phyloP scores from a whole-genome alignment of 805 yeast genomes.

The Schwanniomyces vanrijiae region DNA sequence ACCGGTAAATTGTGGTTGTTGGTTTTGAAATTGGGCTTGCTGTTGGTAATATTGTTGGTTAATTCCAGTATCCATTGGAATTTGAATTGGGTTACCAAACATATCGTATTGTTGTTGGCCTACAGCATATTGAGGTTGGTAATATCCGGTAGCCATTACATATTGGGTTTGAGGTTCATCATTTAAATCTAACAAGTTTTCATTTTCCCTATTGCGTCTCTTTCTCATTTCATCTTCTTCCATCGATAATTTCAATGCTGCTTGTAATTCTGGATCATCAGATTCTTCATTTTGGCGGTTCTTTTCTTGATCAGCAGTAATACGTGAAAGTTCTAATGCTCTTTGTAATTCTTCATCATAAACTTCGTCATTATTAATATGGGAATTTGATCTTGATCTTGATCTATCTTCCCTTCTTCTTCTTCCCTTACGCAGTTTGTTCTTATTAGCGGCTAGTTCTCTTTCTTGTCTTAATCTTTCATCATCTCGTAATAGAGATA shows the following conservation, averaged over 20 bases:
- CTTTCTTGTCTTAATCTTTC: slow-evolving; percentile 78
- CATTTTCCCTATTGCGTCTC: slow-evolving; percentile 37
- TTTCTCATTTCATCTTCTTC: slow-evolving; percentile 76
- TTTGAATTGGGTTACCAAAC: slow-evolving; percentile 66
- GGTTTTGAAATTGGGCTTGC: slow-evolving; percentile 25
- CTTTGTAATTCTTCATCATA: slow-evolving; percentile 74
- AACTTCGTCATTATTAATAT: slow-evolving; percentile 31
- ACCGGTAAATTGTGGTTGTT: slow-evolving; percentile 29
- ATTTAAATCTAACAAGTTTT: slow-evolving; percentile 55
- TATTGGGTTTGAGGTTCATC: slow-evolving; percentile 33
- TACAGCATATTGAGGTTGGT: slow-evolving; percentile 13
- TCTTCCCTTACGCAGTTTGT: slow-evolving; percentile 18
- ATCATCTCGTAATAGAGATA: slow-evolving; percentile 75
- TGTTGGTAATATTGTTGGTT: slow-evolving; percentile 34
- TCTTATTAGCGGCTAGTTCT: slow-evolving; percentile 34
- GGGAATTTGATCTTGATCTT: slow-evolving; percentile 21
- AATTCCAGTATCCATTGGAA: slow-evolving; percentile 54
- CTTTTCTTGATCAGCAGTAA: slow-evolving; percentile 84
- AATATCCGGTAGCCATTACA: slow-evolving; percentile 25
- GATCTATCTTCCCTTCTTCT: slow-evolving; percentile 22
- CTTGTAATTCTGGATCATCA: slow-evolving; percentile 61
- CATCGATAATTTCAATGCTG: slow-evolving; percentile 67
- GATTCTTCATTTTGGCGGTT: slow-evolving; percentile 45
- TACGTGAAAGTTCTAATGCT: slow-evolving; percentile 77
- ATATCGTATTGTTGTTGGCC: slow-evolving; percentile 49